phyloP scores from a whole-genome alignment of 345 rosid species.

The Camelina sativa region DNA sequence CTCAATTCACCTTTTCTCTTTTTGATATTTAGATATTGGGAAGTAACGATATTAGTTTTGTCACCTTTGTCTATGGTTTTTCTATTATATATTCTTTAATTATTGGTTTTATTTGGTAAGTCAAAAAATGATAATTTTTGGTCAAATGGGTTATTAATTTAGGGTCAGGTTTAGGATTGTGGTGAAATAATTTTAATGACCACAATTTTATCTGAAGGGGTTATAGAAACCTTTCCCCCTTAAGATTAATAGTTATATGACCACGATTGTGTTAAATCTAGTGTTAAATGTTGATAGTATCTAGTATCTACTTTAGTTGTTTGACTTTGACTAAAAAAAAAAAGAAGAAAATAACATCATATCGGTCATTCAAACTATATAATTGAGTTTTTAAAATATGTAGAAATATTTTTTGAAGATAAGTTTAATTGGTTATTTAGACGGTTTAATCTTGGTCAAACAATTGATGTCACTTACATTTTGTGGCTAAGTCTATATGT shows the following conservation, averaged over 20 bases:
- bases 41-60: not conserved
- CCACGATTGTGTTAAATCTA: not conserved
- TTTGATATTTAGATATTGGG: not conserved
- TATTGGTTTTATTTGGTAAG: not conserved
- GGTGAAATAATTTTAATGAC: not conserved
- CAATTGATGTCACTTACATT: too few relatives aligned
- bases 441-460: not conserved
- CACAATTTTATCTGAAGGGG: not conserved
- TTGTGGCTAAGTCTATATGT: too few relatives aligned
- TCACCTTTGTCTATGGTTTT: not conserved
- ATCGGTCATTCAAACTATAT: not conserved
- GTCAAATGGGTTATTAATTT: not conserved
- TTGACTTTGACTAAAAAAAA: not conserved
- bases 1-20: not conserved
- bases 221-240: not conserved
- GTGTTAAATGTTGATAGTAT: not conserved
- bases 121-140: not conserved
- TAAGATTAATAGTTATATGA: not conserved
- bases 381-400: not conserved
- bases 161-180: not conserved
- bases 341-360: not conserved
- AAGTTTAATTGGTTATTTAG: not conserved
- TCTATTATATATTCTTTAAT: not conserved
- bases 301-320: not conserved
- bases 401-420: not conserved